Base-by-base conservation (phyloP, 192 early-diverging fungal genomes). In the Coemansia sp. region DNA sequence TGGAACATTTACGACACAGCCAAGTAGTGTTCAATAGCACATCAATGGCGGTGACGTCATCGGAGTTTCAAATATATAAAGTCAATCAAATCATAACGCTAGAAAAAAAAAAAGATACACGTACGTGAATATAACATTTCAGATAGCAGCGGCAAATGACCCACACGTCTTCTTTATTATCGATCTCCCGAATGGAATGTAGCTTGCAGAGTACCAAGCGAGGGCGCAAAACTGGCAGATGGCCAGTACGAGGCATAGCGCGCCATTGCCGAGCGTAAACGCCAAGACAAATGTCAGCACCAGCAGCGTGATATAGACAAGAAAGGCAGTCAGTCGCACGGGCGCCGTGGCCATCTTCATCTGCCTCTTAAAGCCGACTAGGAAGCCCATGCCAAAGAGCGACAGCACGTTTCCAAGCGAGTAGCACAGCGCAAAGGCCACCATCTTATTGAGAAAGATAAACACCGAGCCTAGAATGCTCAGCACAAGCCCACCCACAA, bases 161-260 rank as follows among this genome's bases (percentile, higher is more conserved):
- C 90, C 88, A 63, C 85, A 88, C 15, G 85, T 67, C 52, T 79
- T 86, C 72, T 82, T 87, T 67, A 91, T 91, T 29, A 89, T 76
- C 57, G 88, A 77, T 68, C 90, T 88, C 10, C 94, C 95, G 69
- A 93, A 98, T 5, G 97, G 97, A 78, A 98, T 95, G 80, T 98
- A 98, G 73, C 90, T 92, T 15, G 93, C 89, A 12, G 89, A 84
- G 83, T 92, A 93, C 92, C 92, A 94, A 67, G 96, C 89, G 67
- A 98, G 76, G 7, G 97, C 97, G 63, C 92, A 85, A 86, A 91
- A 97, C 82, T 98, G 97, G 54, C 93, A 75, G 57, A 98, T 84
- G 36, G 91, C 93, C 47, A 93, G 84, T 42, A 98, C 85, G 33
- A 98, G 67, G 54, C 90, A 93, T 7, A 98, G 81, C 31, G 92